These are phyloP conservation scores for Linnemannia elongata DNA, from an alignment of 192 early-diverging fungal genomes.

Conservation along the genomic window DNA sequence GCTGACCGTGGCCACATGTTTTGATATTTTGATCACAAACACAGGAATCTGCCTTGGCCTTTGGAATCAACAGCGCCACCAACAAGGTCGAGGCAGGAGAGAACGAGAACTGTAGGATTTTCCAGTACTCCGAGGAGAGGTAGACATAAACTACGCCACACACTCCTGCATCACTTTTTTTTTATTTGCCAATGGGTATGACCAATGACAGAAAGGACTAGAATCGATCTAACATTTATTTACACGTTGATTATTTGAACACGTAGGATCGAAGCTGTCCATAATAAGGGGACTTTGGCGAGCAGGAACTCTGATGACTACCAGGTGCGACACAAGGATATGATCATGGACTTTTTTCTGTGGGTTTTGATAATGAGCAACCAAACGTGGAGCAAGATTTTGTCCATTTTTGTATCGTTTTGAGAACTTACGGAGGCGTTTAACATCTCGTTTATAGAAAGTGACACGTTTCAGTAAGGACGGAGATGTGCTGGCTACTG, in stretches of 20 bases:
- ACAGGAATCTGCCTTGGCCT: constrained; percentile 71
- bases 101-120: constrained; percentile 86
- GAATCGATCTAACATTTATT: neutral
- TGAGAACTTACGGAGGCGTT: neutral
- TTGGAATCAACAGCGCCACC: constrained; percentile 79
- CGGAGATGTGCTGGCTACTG: constrained; percentile 75
- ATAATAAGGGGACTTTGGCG: constrained; percentile 59
- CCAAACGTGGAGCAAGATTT: neutral
- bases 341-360: neutral
- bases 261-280: constrained; percentile 55
- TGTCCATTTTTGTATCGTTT: neutral
- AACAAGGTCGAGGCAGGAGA: constrained; percentile 75
- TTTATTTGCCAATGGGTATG: neutral
- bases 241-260: neutral
- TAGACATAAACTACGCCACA: neutral
- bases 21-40: neutral
- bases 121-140: constrained; percentile 68
- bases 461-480: constrained; percentile 75
- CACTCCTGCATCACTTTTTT: neutral
- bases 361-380: neutral
- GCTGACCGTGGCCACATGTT: neutral
- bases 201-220: neutral
- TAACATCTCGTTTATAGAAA: constrained; percentile 52
- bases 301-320: constrained; percentile 68
- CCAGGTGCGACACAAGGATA: constrained; percentile 57